Evolutionary conservation across 1,139 yeast species (phyloP).

Genomic region (Geotrichum cucujoidarum): DNA sequence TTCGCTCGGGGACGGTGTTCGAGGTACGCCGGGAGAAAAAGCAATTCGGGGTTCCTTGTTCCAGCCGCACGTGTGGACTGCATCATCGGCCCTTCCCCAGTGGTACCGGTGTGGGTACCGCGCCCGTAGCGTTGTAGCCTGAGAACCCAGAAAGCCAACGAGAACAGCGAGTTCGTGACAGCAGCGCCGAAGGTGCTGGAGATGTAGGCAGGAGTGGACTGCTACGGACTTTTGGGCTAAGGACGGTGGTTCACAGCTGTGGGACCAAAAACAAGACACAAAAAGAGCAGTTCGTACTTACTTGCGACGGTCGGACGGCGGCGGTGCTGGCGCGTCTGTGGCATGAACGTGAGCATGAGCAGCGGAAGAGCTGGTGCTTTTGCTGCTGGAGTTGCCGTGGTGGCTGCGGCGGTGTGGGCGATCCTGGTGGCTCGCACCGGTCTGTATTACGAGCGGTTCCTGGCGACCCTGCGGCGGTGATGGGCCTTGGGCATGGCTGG

Average conservation of each 20-base stretch:
- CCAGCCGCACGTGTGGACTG: slow-evolving; percentile 5
- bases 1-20: too few relatives aligned
- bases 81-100: too few relatives aligned
- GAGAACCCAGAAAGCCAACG: too few relatives aligned
- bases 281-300: slow-evolving; percentile 3
- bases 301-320: slow-evolving; percentile 11
- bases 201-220: too few relatives aligned
- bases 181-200: too few relatives aligned
- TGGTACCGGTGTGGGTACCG: background rate
- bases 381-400: slow-evolving; percentile 4
- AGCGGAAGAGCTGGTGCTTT: slow-evolving; percentile 7
- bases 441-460: background rate
- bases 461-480: background rate
- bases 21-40: background rate
- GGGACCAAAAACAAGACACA: background rate
- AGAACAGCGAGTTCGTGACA: too few relatives aligned
- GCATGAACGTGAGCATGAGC: background rate
- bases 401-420: background rate
- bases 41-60: background rate
- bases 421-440: background rate
- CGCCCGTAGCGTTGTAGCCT: too few relatives aligned
- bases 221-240: background rate
- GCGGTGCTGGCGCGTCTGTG: background rate
- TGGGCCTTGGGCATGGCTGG: background rate
- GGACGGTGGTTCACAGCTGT: background rate